Conservation (phyloP, 176 grass and related monocot species). For the Miscanthus lutarioriparius region DNA sequence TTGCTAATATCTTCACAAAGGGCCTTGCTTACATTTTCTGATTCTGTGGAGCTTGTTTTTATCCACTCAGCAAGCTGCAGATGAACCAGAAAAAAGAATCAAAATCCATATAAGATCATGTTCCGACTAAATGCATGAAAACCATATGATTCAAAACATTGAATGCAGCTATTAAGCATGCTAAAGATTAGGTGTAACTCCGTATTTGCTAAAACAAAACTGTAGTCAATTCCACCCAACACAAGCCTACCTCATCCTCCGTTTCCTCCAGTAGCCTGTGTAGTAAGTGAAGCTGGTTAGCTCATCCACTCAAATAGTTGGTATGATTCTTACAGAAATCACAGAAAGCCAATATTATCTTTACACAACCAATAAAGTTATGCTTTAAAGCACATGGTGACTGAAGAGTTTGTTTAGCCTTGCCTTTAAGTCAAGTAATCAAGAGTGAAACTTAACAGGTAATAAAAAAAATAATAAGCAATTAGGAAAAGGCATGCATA, state of each 20-base stretch:
- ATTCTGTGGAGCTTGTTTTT: conserved; percentile 63
- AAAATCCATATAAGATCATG: not conserved
- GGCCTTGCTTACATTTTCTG: conserved; percentile 53
- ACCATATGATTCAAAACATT: not conserved
- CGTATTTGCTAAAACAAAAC: not conserved
- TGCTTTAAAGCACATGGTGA: not conserved
- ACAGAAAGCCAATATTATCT: not conserved
- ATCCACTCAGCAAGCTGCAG: conserved; percentile 82
- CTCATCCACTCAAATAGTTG: conserved; percentile 17
- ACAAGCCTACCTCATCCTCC: conserved; percentile 70
- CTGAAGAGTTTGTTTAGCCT: not conserved
- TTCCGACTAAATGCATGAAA: not conserved
- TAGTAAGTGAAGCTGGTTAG: conserved; percentile 38
- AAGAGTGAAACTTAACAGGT: not conserved
- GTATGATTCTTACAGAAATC: not conserved
- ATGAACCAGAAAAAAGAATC: not conserved
- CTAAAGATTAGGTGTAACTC: not conserved
- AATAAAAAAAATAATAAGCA: not conserved
- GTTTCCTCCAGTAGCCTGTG: conserved; percentile 90
- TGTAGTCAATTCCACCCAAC: not conserved
- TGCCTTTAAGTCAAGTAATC: not conserved
- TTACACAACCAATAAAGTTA: not conserved
- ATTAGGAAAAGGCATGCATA: not conserved
- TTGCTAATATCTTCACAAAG: conserved; percentile 88
- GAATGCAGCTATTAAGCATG: not conserved